Base-by-base conservation (phyloP, 2,329 filamentous ascomycete species). In the Aspergillus sp. region DNA sequence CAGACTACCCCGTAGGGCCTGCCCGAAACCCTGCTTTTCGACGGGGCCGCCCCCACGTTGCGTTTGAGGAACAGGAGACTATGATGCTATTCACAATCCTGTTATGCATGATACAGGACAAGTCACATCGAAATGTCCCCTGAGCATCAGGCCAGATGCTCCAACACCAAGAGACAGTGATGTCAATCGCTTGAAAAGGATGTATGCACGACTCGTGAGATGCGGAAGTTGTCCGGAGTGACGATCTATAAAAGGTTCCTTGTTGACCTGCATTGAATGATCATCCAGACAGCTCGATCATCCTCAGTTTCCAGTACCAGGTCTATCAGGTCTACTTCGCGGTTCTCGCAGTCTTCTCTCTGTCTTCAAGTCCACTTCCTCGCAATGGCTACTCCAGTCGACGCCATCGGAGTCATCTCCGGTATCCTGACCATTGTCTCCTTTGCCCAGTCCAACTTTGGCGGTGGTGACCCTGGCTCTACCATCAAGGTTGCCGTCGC, bases 401-500 rank as follows among this genome's bases (percentile, higher is more conserved):
- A 59, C 13, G 60, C 52, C n/a, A 59, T 62, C 25, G 60, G 60
- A 48, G 47, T 62, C 25, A 52, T 62, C 25, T 55, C 56, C 56
- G 56, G 56, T 45, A 19, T 59, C 17, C 17, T 62, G 38, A 53
- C 41, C 11, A 62, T 62, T 34, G 52, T 62, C 25, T 50, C 46
- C 11, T 62, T 62, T 28, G 47, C n/a, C 46, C 17, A 38, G 28
- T 30, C 30, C 52, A 59, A 62, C 56, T 62, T 62, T n/a, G 56
- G 22, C 15, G 15, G 22, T 4, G 38, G 5, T 11, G 59, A 61
- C 6, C 53, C 60, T 15, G 60, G 60, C 46, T 59, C 60, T 28
- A 62, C 60, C 7, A 59, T 62, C 50, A 62, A 62, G 60, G 46
- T 62, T 31, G 60, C 60, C 25, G 60, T 62, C 17, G 60, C 46